Evolutionary conservation across 805 yeast species (phyloP).

Genomic region (Candida anglica): DNA sequence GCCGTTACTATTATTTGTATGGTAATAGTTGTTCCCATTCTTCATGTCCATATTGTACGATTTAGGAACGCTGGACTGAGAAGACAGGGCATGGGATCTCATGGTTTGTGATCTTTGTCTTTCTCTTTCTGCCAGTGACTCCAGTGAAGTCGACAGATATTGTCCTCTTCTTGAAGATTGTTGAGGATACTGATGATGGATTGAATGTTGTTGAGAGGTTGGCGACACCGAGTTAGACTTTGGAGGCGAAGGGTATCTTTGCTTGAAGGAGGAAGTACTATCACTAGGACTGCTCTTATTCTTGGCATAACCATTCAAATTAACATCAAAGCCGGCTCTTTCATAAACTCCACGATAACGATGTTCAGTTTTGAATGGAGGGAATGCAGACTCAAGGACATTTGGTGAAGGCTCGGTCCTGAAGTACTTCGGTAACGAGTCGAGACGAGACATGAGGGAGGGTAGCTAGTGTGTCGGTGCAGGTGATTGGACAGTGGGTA

Average conservation of each 20-base stretch:
- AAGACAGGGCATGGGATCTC: background rate
- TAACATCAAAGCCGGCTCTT: conserved; percentile 73
- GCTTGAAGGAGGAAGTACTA: too few species aligned
- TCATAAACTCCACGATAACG: conserved; percentile 70
- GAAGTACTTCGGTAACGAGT: conserved; percentile 13
- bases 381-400: conserved; percentile 52
- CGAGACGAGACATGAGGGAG: conserved; percentile 3
- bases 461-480: too few species aligned
- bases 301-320: too few species aligned
- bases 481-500: too few species aligned
- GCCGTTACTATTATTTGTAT: too few species aligned
- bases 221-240: background rate
- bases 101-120: background rate
- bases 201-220: too few species aligned
- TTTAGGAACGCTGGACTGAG: background rate
- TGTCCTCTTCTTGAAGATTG: too few species aligned
- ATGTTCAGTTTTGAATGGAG: conserved; percentile 61
- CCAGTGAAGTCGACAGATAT: background rate
- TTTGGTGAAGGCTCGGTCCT: conserved; percentile 21
- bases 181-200: too few species aligned
- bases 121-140: background rate
- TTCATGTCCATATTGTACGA: too few species aligned
- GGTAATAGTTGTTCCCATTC: too few species aligned
- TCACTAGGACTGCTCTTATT: too few species aligned
- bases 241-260: too few species aligned